Percentiles rank a stretch among this genome's conserved stretches.
Conservation (phyloP, 2,329 filamentous ascomycete species). For the Fusarium nodosum region DNA sequence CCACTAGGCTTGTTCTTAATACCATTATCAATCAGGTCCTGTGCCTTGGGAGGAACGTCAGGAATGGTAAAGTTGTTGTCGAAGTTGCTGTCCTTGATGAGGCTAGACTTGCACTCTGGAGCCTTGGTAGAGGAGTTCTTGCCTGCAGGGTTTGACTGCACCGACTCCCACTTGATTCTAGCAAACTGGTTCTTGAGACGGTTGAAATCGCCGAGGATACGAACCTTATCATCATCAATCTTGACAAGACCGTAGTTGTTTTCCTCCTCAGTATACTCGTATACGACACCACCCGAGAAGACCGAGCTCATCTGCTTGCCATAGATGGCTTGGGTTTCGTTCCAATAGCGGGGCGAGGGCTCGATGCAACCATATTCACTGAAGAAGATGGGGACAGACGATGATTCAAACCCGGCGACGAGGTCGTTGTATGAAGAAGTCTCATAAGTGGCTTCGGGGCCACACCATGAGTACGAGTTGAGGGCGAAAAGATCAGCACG, state of each 20-base stretch:
- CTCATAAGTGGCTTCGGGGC: constrained; percentile 70
- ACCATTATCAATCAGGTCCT: constrained; percentile 81
- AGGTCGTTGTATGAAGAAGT: constrained; percentile 74
- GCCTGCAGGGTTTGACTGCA: constrained; percentile 73
- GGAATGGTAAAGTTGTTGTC: constrained; percentile 85
- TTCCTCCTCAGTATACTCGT: constrained; percentile 81
- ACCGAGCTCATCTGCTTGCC: constrained; percentile 75
- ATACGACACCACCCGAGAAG: constrained; percentile 83
- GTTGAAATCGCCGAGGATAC: constrained; percentile 75
- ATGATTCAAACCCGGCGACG: constrained; percentile 73
- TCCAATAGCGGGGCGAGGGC: constrained; percentile 78
- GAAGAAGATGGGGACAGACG: constrained; percentile 82
- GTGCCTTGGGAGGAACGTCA: constrained; percentile 73
- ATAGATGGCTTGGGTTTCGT: constrained; percentile 81
- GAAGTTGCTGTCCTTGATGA: constrained; percentile 79
- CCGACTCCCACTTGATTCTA: constrained; percentile 76
- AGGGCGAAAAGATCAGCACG: constrained; percentile 81
- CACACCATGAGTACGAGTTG: constrained; percentile 80
- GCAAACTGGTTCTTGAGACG: constrained; percentile 81
- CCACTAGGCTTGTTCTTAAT: constrained; percentile 74
- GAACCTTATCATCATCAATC: constrained; percentile 69
- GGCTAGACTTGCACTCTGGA: constrained; percentile 72
- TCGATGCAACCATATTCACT: constrained; percentile 86
- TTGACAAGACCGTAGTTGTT: constrained; percentile 76
- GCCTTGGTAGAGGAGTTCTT: constrained; percentile 63